phyloP scores from a whole-genome alignment of 2,329 filamentous ascomycete species.

The Rhynchosporium agropyri region DNA sequence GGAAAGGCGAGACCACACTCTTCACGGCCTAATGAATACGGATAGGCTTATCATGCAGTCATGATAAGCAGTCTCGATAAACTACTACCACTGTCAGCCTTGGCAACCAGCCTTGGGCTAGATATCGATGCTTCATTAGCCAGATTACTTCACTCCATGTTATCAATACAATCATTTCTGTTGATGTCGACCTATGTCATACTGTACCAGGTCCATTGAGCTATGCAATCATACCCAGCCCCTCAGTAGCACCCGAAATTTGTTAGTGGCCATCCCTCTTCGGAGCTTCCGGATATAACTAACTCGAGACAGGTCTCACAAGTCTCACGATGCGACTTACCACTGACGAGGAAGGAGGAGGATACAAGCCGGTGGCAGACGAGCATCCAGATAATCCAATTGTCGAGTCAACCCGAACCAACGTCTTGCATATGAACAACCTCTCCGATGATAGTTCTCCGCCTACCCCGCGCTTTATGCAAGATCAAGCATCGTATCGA shows the following conservation, averaged over 20 bases:
- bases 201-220: slow-evolving; percentile 2
- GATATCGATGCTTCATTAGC: slow-evolving; percentile 9
- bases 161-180: background rate
- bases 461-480: slow-evolving; percentile 62
- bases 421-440: slow-evolving; percentile 46
- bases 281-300: slow-evolving; percentile 4
- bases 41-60: slow-evolving; percentile 20
- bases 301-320: slow-evolving; percentile 11
- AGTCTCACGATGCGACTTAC: slow-evolving; percentile 19
- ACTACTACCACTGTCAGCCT: slow-evolving; percentile 1
- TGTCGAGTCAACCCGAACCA: slow-evolving; percentile 34
- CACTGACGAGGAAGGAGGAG: slow-evolving; percentile 32
- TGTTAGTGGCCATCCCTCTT: background rate
- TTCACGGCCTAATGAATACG: too few relatives aligned
- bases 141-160: background rate
- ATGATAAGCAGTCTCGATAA: slow-evolving; percentile 13
- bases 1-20: slow-evolving; percentile 12
- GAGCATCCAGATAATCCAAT: slow-evolving; percentile 42
- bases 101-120: slow-evolving; percentile 16
- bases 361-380: slow-evolving; percentile 28
- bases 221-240: background rate
- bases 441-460: slow-evolving; percentile 48
- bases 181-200: background rate
- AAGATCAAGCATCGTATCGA: slow-evolving; percentile 53
- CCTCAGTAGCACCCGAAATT: background rate